Percentiles rank a stretch among this genome's conserved stretches.
phyloP scores from a whole-genome alignment of 306 rosid genomes.

The Pueraria montana region DNA sequence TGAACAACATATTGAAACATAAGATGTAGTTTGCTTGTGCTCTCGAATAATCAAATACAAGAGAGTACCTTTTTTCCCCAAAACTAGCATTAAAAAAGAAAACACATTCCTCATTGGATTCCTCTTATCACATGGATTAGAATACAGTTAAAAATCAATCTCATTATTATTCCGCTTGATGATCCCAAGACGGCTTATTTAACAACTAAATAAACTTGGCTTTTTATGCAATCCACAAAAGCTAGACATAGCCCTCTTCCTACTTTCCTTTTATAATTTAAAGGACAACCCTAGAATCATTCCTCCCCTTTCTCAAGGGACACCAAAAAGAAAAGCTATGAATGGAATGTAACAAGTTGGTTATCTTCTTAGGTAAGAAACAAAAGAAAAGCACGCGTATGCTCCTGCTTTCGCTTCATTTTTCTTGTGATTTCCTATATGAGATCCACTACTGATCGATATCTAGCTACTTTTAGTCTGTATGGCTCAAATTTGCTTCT shows the following conservation, averaged over 20 bases:
- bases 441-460: constrained; percentile 49
- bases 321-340: constrained; percentile 35
- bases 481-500: constrained; percentile 33
- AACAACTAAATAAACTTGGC: constrained; percentile 10
- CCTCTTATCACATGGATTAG: constrained; percentile 63
- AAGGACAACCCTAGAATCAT: constrained; percentile 30
- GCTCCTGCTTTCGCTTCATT: constrained; percentile 31
- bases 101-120: constrained; percentile 68
- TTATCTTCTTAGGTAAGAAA: constrained; percentile 46
- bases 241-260: constrained; percentile 30
- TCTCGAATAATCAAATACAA: no score
- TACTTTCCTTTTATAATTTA: constrained; percentile 46
- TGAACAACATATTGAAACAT: no score
- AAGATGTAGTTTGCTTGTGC: neutral
- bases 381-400: constrained; percentile 45
- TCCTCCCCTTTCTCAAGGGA: constrained; percentile 26
- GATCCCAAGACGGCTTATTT: constrained; percentile 66
- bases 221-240: constrained; percentile 37
- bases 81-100: neutral
- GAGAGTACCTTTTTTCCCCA: constrained; percentile 31
- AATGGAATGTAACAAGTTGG: constrained; percentile 34
- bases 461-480: constrained; percentile 19
- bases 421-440: constrained; percentile 46
- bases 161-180: constrained; percentile 48
- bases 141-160: constrained; percentile 42